Conservation (phyloP, 192 early-diverging fungal genomes). For the Diversispora epigaea region DNA sequence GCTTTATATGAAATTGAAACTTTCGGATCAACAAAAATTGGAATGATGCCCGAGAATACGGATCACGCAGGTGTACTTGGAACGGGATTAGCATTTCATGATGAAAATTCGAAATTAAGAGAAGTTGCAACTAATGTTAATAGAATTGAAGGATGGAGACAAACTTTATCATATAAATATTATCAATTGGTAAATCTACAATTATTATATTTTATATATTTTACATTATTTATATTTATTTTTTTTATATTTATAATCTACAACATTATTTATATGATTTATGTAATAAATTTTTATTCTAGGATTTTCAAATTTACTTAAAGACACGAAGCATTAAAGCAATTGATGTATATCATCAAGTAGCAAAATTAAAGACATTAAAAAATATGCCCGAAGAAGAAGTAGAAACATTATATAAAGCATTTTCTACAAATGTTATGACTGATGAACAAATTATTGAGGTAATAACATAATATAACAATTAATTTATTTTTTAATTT, state of each 20-base stretch:
- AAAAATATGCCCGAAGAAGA: constrained; percentile 58
- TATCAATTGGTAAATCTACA: constrained; percentile 50
- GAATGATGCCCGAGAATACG: constrained; percentile 45
- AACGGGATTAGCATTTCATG: constrained; percentile 68
- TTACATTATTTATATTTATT: neutral
- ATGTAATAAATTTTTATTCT: constrained; percentile 27
- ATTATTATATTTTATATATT: neutral
- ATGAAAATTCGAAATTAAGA: constrained; percentile 60
- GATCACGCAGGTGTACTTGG: constrained; percentile 58
- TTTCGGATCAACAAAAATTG: constrained; percentile 62
- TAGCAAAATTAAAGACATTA: constrained; percentile 54
- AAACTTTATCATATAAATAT: constrained; percentile 74
- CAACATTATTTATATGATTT: neutral
- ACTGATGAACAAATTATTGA: constrained; percentile 81
- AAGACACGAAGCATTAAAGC: constrained; percentile 56
- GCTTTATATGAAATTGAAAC: constrained; percentile 75
- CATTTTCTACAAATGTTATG: constrained; percentile 63
- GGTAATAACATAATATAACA: constrained; percentile 35
- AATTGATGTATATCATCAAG: constrained; percentile 71
- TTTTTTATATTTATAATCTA: neutral
- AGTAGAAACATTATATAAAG: constrained; percentile 67
- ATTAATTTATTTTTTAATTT: neutral
- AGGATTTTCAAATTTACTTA: constrained; percentile 63
- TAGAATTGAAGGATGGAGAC: constrained; percentile 86
- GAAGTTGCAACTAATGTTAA: constrained; percentile 74